Base-by-base conservation (phyloP, 176 grass and related monocot genomes). In the Oryza punctata region DNA sequence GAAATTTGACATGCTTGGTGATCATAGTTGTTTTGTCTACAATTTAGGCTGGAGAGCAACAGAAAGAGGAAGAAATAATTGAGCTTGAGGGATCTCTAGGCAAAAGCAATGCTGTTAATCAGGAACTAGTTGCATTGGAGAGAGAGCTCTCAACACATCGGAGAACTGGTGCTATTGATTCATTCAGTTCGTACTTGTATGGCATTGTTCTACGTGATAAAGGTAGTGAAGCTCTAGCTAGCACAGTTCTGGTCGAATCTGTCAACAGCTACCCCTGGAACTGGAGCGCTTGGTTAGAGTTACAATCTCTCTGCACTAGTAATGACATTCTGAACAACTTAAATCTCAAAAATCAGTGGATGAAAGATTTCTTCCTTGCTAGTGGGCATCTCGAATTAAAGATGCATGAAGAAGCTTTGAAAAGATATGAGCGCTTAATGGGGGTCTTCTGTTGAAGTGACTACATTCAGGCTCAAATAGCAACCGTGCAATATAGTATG, bases 341-440 rank as follows among this genome's bases (percentile, higher is more conserved):
- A 82, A 92, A 89, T 87, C 69, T 99, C 50, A 99, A 94, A 78
- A 99, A 99, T 79, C 93, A 96, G 71, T 99, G 97, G 97, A 96
- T 99, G 93, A 99, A 99, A 80, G 97, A 99, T 78, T 96, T 99
- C 75, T 99, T 96, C 80, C 90, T 99, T 82, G 89, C 97, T 63
- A 90, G 86, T 89, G 88, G 91, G 74, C 91, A 94, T 92, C 78
- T 95, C 37, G 93, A 99, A 87, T 69, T 99, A 57, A 96, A 94
- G 88, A 99, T 94, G 89, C 91, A 92, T 81, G 91, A 96, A 81
- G 97, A 99, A 71, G 85, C 93, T 68, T 80, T 96, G 78, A 90
- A 89, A 96, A 92, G 91, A 85, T 96, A 99, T 21, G 94, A 96
- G 64, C 69, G 89, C 7, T 88, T 99, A 54, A 84, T 89, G 70